These are phyloP conservation scores for Microdochium bolleyi DNA, from an alignment of 2,329 filamentous ascomycete species.

Conservation along the genomic window DNA sequence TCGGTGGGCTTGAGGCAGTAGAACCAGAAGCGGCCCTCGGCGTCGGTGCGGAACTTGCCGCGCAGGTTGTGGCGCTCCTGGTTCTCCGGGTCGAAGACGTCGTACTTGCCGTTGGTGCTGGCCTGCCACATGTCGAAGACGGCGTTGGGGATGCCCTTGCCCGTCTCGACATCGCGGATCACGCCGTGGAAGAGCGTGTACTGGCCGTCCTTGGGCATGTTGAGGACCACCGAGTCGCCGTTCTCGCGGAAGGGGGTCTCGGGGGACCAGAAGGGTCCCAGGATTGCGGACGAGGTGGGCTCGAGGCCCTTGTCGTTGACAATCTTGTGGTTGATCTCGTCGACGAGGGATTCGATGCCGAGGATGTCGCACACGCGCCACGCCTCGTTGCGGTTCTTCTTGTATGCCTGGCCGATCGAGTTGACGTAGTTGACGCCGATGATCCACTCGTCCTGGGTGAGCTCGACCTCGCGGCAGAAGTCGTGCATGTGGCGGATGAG, in stretches of 20 bases:
- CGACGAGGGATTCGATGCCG: slow-evolving; percentile 63
- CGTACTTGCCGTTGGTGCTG: slow-evolving; percentile 67
- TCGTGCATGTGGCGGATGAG: slow-evolving; percentile 70
- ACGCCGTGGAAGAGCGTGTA: slow-evolving; percentile 28
- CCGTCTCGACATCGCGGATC: slow-evolving; percentile 48
- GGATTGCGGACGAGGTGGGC: slow-evolving; percentile 68
- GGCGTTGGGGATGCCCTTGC: slow-evolving; percentile 57
- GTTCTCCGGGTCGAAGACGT: slow-evolving; percentile 66
- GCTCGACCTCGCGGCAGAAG: slow-evolving; percentile 69
- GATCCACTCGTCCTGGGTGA: slow-evolving; percentile 72
- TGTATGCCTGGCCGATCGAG: slow-evolving; percentile 58
- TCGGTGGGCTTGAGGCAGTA: slow-evolving; percentile 70
- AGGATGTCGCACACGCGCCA: slow-evolving; percentile 67
- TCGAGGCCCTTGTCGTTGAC: slow-evolving; percentile 51
- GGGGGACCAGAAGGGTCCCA: slow-evolving; percentile 73
- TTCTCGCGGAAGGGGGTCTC: slow-evolving; percentile 64
- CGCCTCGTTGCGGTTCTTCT: slow-evolving; percentile 64
- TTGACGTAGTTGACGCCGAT: slow-evolving; percentile 69
- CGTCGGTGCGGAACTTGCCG: slow-evolving; percentile 66
- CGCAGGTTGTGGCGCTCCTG: slow-evolving; percentile 68
- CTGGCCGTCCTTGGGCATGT: slow-evolving; percentile 48
- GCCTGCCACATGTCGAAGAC: slow-evolving; percentile 77
- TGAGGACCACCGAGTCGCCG: slow-evolving; percentile 59
- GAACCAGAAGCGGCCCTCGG: slow-evolving; percentile 62
- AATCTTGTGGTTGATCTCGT: slow-evolving; percentile 59